Conservation (phyloP, 495 filamentous ascomycete species). For the Filosporella fistucella region DNA sequence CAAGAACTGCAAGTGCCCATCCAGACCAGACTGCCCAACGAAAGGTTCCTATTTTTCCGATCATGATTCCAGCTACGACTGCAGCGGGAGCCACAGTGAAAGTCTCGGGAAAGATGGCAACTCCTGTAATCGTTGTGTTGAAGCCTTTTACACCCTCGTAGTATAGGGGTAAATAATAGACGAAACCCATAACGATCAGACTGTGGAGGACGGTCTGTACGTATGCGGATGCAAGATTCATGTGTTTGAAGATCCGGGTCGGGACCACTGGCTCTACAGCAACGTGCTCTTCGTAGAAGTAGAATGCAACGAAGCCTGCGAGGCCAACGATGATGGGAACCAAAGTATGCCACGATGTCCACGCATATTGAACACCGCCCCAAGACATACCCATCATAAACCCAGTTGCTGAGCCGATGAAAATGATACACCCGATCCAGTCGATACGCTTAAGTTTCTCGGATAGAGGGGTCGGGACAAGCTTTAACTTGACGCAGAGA, state of each 20-base stretch:
- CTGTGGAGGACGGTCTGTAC: conserved; percentile 47
- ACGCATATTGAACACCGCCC: conserved; percentile 47
- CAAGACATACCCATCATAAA: conserved; percentile 49
- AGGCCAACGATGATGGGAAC: conserved; percentile 52
- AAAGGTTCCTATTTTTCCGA: conserved; percentile 37
- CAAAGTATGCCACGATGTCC: conserved; percentile 50
- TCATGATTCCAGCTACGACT: conserved; percentile 41
- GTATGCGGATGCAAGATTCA: conserved; percentile 31
- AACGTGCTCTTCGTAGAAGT: conserved; percentile 42
- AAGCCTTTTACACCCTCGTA: conserved; percentile 58
- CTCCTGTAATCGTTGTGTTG: conserved; percentile 50
- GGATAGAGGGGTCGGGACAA: conserved; percentile 24
- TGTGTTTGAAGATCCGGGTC: conserved; percentile 33
- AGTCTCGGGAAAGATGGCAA: conserved; percentile 56
- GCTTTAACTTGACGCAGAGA: conserved; percentile 32
- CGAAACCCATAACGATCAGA: conserved; percentile 35
- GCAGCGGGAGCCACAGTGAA: conserved; percentile 40
- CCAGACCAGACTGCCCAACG: conserved; percentile 50
- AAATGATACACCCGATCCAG: conserved; percentile 54
- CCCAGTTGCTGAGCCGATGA: conserved; percentile 38
- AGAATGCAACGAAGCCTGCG: conserved; percentile 33
- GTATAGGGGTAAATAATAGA: conserved; percentile 68
- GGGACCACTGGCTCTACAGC: conserved; percentile 40
- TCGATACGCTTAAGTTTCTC: conserved; percentile 51
- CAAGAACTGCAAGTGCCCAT: conserved; percentile 42